A percentile compares a stretch with the other conserved stretches of the same genome.
phyloP scores from a whole-genome alignment of 1,139 yeast genomes.

The Saccharomyces hybrid region DNA sequence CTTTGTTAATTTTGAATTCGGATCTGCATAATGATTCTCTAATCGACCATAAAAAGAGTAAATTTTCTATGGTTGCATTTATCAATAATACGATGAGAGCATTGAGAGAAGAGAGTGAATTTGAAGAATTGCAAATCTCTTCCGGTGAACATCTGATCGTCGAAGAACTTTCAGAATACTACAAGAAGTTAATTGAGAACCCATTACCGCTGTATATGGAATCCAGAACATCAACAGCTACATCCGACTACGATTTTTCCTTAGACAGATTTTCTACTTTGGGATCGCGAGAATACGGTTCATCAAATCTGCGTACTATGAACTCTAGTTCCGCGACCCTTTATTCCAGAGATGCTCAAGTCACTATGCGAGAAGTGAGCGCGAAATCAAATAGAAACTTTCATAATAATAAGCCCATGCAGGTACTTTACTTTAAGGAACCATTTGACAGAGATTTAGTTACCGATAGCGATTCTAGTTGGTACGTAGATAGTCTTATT shows the following conservation, averaged over 20 bases:
- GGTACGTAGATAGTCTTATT: conserved; percentile 22
- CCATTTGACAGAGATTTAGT: conserved; percentile 17
- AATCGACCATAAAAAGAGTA: conserved; percentile 24
- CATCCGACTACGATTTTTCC: not conserved
- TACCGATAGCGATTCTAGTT: conserved; percentile 14
- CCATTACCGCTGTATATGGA: not conserved
- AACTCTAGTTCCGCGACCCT: conserved; percentile 5
- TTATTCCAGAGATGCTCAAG: not conserved
- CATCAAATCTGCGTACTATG: conserved; percentile 2
- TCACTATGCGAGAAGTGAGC: conserved; percentile 7
- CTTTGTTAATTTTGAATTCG: conserved; percentile 66
- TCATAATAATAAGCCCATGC: conserved; percentile 20
- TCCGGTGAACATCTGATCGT: not conserved
- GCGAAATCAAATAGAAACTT: conserved; percentile 22
- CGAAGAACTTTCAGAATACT: not conserved
- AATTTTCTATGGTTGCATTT: conserved; percentile 31
- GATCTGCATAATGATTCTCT: conserved; percentile 46
- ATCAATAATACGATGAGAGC: conserved; percentile 49
- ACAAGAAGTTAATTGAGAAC: not conserved
- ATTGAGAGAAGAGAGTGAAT: conserved; percentile 31
- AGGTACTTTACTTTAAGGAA: conserved; percentile 20
- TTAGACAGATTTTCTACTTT: conserved; percentile 1
- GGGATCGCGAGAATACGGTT: not conserved
- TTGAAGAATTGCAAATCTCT: conserved; percentile 7
- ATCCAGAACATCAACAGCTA: not conserved